Percentiles rank a stretch among this genome's conserved stretches.
These are phyloP conservation scores for Murraya paniculata DNA, from an alignment of 345 rosid genomes.

Conservation along the genomic window DNA sequence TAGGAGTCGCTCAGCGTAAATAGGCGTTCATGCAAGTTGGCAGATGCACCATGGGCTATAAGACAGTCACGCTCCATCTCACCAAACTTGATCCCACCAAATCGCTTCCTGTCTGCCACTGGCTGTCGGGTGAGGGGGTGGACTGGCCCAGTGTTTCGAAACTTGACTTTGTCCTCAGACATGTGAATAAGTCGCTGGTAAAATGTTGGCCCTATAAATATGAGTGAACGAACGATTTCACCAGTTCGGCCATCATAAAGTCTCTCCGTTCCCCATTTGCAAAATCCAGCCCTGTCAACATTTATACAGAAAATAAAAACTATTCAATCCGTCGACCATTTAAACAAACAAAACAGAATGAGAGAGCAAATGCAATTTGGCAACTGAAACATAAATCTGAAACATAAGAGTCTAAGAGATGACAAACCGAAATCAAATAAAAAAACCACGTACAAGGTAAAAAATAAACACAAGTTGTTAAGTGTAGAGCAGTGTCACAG, in stretches of 20 bases:
- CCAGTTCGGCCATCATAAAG: constrained; percentile 82
- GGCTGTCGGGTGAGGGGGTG: constrained; percentile 97
- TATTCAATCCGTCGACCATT: background rate
- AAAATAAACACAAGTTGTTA: background rate
- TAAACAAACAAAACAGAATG: background rate
- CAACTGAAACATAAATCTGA: background rate
- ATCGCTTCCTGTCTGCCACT: constrained; percentile 81
- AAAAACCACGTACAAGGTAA: background rate
- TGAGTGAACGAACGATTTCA: constrained; percentile 64
- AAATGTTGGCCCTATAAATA: constrained; percentile 92
- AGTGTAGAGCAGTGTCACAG: background rate
- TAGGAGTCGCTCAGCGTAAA: constrained; percentile 79
- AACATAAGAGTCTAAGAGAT: background rate
- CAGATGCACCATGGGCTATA: constrained; percentile 85
- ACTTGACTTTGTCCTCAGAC: constrained; percentile 94
- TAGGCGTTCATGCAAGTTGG: constrained; percentile 82
- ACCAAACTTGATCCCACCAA: constrained; percentile 88
- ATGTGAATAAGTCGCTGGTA: constrained; percentile 87
- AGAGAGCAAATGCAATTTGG: background rate
- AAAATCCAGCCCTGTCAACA: constrained; percentile 76
- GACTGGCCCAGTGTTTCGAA: constrained; percentile 92
- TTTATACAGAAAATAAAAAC: background rate
- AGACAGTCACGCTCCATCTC: constrained; percentile 98
- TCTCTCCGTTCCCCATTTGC: constrained; percentile 88
- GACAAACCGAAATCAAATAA: background rate